These are phyloP conservation scores for Kwoniella heveanensis DNA, from an alignment of 768 basidiomycete species.

Conservation along the genomic window DNA sequence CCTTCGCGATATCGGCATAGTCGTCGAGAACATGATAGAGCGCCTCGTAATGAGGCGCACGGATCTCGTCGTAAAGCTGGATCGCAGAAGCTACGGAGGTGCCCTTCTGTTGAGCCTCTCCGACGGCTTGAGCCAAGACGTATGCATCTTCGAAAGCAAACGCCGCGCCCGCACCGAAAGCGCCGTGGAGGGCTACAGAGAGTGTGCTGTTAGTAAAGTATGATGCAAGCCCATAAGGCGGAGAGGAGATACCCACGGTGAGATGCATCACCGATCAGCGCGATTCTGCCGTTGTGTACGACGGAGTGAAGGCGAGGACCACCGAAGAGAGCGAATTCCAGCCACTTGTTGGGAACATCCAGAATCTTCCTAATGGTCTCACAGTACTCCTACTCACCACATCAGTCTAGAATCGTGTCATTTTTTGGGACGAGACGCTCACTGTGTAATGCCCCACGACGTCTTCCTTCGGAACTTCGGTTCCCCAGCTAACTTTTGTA, in stretches of 20 bases:
- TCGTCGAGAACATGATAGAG: slow-evolving; percentile 13
- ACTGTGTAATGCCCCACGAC: slow-evolving; percentile 17
- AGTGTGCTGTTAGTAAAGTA: too few relatives aligned
- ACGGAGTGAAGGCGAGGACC: slow-evolving; percentile 16
- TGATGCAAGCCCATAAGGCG: too few relatives aligned
- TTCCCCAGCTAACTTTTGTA: slow-evolving; percentile 23
- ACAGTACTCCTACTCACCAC: not conserved
- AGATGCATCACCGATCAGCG: slow-evolving; percentile 19
- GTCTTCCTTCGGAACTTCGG: slow-evolving; percentile 12
- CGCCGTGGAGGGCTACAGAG: slow-evolving; percentile 9
- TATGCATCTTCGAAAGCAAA: slow-evolving; percentile 27
- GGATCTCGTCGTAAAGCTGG: slow-evolving; percentile 11
- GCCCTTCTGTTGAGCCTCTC: not conserved
- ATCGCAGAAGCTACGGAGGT: not conserved
- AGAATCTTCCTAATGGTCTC: slow-evolving; percentile 6
- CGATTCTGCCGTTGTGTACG: slow-evolving; percentile 7
- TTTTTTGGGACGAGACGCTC: too few relatives aligned
- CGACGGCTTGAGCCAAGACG: slow-evolving; percentile 9
- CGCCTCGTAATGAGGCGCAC: slow-evolving; percentile 16
- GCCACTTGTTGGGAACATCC: slow-evolving; percentile 16
- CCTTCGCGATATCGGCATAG: slow-evolving; percentile 9
- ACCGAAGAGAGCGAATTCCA: slow-evolving; percentile 19
- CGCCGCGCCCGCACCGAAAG: slow-evolving; percentile 21
- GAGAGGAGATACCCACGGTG: slow-evolving; percentile 10
- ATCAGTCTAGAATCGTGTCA: too few relatives aligned